Percentiles rank a stretch among this genome's conserved stretches.
Conservation (phyloP, 306 rosid genomes). For the Quercus wislizeni region DNA sequence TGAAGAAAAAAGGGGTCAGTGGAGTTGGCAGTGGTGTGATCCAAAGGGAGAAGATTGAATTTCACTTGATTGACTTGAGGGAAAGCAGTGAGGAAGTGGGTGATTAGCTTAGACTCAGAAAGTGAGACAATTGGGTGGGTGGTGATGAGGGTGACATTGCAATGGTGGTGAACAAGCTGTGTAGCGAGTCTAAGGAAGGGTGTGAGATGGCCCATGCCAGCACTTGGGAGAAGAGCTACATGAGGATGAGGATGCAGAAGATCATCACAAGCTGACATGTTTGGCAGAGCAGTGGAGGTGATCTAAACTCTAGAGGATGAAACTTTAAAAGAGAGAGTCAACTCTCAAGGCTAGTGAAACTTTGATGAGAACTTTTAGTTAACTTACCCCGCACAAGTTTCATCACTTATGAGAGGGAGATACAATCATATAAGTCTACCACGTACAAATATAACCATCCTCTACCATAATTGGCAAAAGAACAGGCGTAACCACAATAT, state of each 20-base stretch:
- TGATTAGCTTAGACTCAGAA: conserved; percentile 41
- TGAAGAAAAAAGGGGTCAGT: conserved; percentile 45
- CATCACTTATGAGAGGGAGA: too few relatives aligned
- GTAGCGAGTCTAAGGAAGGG: conserved; percentile 48
- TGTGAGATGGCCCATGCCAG: conserved; percentile 60
- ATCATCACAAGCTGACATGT: not conserved
- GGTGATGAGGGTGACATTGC: conserved; percentile 46
- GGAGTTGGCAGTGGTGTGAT: conserved; percentile 8
- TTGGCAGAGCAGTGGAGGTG: not conserved
- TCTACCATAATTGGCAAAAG: too few relatives aligned
- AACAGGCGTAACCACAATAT: too few relatives aligned
- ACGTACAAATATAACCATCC: too few relatives aligned
- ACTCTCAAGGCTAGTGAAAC: too few relatives aligned
- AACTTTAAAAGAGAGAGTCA: too few relatives aligned
- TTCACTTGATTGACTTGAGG: conserved; percentile 27
- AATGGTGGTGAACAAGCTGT: conserved; percentile 23
- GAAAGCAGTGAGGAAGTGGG: conserved; percentile 42
- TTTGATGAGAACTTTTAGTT: too few relatives aligned
- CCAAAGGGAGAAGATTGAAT: conserved; percentile 22
- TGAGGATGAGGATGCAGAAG: conserved; percentile 25
- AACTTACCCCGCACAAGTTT: too few relatives aligned
- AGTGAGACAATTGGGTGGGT: conserved; percentile 42
- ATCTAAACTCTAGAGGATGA: too few relatives aligned
- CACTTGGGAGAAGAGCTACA: conserved; percentile 48
- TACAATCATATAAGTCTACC: too few relatives aligned